A percentile compares a stretch with the other conserved stretches of the same genome.
Conservation (phyloP, 1,284 basidiomycete genomes). For the Fomes fomentarius region DNA sequence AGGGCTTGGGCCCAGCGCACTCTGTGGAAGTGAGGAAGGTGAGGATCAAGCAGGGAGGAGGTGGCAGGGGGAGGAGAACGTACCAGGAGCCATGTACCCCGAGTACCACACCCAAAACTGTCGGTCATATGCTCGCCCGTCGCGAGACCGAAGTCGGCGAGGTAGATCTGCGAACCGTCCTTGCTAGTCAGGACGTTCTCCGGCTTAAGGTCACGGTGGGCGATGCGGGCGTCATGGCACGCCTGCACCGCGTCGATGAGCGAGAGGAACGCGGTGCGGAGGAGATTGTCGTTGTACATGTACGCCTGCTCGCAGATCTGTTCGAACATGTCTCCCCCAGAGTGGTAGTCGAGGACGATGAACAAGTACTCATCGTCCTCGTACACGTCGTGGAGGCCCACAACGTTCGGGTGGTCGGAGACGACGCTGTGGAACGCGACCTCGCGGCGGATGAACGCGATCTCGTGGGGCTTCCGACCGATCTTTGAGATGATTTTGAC, state of each 20-base stretch:
- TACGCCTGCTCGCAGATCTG: conserved; percentile 60
- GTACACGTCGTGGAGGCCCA: conserved; percentile 60
- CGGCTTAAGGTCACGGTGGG: conserved; percentile 75
- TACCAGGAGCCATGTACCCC: conserved; percentile 66
- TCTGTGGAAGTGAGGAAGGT: background rate
- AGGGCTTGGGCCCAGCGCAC: conserved; percentile 34
- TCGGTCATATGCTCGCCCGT: conserved; percentile 50
- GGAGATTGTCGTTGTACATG: conserved; percentile 51
- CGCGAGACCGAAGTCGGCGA: conserved; percentile 74
- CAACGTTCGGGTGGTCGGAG: conserved; percentile 58
- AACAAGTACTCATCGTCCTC: conserved; percentile 59
- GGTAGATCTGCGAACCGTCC: conserved; percentile 50
- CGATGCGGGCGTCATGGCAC: conserved; percentile 63
- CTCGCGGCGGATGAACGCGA: conserved; percentile 25
- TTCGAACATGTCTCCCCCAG: conserved; percentile 65
- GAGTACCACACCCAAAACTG: conserved; percentile 57
- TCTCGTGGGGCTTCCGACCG: background rate
- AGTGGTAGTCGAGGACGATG: conserved; percentile 65
- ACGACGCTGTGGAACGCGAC: conserved; percentile 53
- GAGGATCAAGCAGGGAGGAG: too few relatives aligned
- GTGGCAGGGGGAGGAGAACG: too few relatives aligned
- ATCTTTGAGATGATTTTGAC: conserved; percentile 32
- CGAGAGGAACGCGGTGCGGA: conserved; percentile 57
- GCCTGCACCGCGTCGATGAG: conserved; percentile 66
- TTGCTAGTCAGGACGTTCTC: conserved; percentile 70